A percentile compares a stretch with the other conserved stretches of the same genome.
These are phyloP conservation scores for Carex littledalei DNA, from an alignment of 176 grass and related monocot species.

Conservation along the genomic window DNA sequence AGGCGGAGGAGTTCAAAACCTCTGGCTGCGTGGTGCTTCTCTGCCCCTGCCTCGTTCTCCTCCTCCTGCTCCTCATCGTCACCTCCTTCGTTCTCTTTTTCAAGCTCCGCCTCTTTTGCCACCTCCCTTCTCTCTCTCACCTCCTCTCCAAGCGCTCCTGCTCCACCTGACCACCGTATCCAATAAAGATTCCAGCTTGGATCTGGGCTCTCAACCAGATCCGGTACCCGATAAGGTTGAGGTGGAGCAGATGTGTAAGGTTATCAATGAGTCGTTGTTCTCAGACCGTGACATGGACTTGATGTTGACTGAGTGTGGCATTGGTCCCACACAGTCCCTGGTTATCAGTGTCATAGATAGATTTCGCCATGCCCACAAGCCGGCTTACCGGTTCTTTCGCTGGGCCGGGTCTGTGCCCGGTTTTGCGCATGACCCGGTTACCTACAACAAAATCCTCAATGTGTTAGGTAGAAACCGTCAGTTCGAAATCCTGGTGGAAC, in stretches of 20 bases:
- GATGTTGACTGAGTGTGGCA: conserved; percentile 30
- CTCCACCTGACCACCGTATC: conserved; percentile 27
- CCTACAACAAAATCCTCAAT: not conserved
- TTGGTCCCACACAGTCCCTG: conserved; percentile 31
- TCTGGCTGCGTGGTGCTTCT: conserved; percentile 37
- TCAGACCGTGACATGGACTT: conserved; percentile 36
- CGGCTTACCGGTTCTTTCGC: conserved; percentile 48
- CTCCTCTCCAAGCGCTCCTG: conserved; percentile 49
- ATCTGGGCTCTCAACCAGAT: conserved; percentile 9
- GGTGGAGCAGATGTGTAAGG: conserved; percentile 41
- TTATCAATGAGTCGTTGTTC: conserved; percentile 43
- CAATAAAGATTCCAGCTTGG: not conserved
- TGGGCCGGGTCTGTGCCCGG: conserved; percentile 31
- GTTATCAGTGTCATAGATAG: conserved; percentile 45
- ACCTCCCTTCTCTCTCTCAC: conserved; percentile 42
- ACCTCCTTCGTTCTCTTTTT: conserved; percentile 45
- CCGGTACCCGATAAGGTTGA: conserved; percentile 23
- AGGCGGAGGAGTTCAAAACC: not conserved
- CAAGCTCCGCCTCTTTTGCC: conserved; percentile 78
- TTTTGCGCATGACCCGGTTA: conserved; percentile 32
- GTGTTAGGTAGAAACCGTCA: conserved; percentile 48
- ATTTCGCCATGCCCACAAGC: conserved; percentile 43
- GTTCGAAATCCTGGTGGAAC: conserved; percentile 55
- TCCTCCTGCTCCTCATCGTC: conserved; percentile 48
- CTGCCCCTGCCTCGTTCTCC: conserved; percentile 52